phyloP scores from a whole-genome alignment of 1,284 basidiomycete species.

The Puccinia horiana region DNA sequence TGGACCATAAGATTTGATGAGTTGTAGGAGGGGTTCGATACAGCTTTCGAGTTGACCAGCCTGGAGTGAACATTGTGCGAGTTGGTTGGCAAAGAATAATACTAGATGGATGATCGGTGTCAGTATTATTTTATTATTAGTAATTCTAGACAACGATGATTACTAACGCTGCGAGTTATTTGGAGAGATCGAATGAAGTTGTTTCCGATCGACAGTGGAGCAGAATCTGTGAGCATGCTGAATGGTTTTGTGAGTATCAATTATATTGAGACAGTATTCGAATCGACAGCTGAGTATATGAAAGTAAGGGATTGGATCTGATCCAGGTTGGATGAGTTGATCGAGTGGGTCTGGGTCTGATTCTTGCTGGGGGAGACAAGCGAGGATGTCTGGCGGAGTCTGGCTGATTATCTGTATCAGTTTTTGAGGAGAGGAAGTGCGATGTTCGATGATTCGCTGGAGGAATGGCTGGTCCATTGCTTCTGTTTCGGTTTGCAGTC shows the following conservation, averaged over 20 bases:
- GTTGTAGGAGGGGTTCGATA: conserved; percentile 5
- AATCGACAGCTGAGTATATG: neutral
- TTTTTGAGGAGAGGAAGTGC: neutral
- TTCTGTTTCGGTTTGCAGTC: neutral
- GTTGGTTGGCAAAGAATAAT: neutral
- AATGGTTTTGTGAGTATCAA: neutral
- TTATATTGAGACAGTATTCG: neutral
- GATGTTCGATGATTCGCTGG: neutral
- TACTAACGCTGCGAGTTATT: neutral
- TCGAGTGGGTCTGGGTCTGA: conserved; percentile 9
- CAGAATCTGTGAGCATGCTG: conserved; percentile 8
- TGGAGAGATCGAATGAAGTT: neutral
- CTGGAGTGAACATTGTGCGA: neutral
- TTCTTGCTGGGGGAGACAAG: neutral
- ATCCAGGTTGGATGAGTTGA: neutral
- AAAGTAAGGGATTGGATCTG: conserved; percentile 2
- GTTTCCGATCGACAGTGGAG: conserved; percentile 7
- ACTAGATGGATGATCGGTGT: neutral
- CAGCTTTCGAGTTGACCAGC: conserved; percentile 2
- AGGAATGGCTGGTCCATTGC: neutral
- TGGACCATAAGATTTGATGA: conserved; percentile 10
- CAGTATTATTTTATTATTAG: neutral
- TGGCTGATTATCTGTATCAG: neutral
- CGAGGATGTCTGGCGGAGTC: neutral
- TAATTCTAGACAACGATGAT: neutral